phyloP scores from a whole-genome alignment of 2,329 filamentous ascomycete species.

The Sphaceloma murrayae region DNA sequence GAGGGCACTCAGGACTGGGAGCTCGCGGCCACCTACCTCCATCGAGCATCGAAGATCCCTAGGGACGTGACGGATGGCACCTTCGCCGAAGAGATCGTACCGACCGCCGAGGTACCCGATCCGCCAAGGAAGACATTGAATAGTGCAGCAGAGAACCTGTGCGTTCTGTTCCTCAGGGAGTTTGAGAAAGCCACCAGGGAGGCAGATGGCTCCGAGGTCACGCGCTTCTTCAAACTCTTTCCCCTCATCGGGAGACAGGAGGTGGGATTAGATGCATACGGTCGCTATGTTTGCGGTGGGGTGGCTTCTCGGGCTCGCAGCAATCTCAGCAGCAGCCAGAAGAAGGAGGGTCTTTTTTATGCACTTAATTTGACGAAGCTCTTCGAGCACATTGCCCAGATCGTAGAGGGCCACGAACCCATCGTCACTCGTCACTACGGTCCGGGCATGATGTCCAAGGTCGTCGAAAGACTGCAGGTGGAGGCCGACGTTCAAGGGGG shows the following conservation, averaged over 20 bases:
- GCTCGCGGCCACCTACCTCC: constrained; percentile 81
- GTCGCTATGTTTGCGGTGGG: constrained; percentile 89
- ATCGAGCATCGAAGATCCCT: constrained; percentile 72
- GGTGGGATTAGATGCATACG: constrained; percentile 88
- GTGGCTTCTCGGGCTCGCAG: constrained; percentile 74
- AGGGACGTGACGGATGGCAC: constrained; percentile 68
- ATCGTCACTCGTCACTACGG: constrained; percentile 94
- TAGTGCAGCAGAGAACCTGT: constrained; percentile 78
- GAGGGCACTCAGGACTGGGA: constrained; percentile 98
- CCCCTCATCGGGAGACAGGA: constrained; percentile 83
- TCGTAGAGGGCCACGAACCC: constrained; percentile 82
- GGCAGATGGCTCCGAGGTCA: constrained; percentile 80
- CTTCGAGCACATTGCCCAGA: constrained; percentile 96
- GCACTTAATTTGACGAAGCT: constrained; percentile 80
- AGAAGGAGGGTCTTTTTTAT: constrained; percentile 79
- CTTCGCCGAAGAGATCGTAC: constrained; percentile 87
- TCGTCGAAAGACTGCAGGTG: constrained; percentile 84
- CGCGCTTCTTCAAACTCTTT: constrained; percentile 96
- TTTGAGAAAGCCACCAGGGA: constrained; percentile 87
- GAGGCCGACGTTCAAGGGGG: constrained; percentile 95
- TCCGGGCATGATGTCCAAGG: constrained; percentile 80
- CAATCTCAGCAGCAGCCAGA: constrained; percentile 59
- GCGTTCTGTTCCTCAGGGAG: constrained; percentile 81
- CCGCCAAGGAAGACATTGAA: constrained; percentile 79
- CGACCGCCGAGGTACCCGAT: constrained; percentile 91